These are phyloP conservation scores for Penicillium sp. DNA, from an alignment of 2,329 filamentous ascomycete species.

Conservation along the genomic window DNA sequence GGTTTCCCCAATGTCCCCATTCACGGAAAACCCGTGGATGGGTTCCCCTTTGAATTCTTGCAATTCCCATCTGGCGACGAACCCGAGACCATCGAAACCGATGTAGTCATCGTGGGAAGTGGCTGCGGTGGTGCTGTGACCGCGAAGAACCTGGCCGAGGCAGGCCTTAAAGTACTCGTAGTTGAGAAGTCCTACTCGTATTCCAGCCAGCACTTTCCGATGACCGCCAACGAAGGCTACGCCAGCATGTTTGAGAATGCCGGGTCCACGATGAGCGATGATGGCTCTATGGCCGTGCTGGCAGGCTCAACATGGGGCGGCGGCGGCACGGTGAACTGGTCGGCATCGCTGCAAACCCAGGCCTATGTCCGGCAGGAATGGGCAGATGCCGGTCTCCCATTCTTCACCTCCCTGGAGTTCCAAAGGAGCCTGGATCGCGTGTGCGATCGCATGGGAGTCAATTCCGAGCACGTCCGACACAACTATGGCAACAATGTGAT, in stretches of 20 bases:
- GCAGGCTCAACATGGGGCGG: constrained; percentile 80
- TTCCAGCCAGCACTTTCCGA: constrained; percentile 71
- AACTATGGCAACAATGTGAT: constrained; percentile 73
- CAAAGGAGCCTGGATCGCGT: constrained; percentile 81
- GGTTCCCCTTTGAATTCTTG: constrained; percentile 61
- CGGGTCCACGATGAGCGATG: constrained; percentile 61
- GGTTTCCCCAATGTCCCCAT: constrained; percentile 60
- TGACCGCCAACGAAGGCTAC: constrained; percentile 65
- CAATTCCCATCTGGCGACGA: constrained; percentile 58
- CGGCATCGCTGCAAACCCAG: constrained; percentile 69
- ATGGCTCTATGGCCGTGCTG: constrained; percentile 63
- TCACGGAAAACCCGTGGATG: constrained; percentile 56
- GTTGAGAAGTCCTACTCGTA: constrained; percentile 84
- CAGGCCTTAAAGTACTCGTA: constrained; percentile 75
- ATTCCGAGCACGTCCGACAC: constrained; percentile 67
- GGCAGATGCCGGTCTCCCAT: constrained; percentile 69
- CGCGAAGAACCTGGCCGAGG: constrained; percentile 79
- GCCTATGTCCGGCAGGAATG: constrained; percentile 80
- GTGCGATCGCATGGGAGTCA: constrained; percentile 77
- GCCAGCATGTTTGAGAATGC: constrained; percentile 72
- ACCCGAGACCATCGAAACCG: constrained; percentile 70
- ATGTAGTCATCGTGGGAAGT: constrained; percentile 84
- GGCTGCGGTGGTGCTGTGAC: constrained; percentile 83
- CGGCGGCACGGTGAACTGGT: constrained; percentile 89
- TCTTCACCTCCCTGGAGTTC: constrained; percentile 75